phyloP scores from a whole-genome alignment of 192 early-diverging fungal genomes.

The Fimicolochytrium jonesii region DNA sequence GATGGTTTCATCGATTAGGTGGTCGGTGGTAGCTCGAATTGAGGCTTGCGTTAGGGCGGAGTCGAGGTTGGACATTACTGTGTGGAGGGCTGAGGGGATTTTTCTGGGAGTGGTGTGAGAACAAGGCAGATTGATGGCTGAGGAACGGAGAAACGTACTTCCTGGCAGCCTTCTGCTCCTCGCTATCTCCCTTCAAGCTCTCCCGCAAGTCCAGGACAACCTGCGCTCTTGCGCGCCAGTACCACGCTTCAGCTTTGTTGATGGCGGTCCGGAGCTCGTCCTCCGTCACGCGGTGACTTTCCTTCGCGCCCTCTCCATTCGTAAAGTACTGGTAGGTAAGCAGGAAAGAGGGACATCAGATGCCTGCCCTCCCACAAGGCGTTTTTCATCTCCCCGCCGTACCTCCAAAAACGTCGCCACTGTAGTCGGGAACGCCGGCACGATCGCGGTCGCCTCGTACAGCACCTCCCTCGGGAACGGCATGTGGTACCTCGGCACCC shows the following conservation, averaged over 20 bases:
- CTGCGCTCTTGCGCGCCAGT: conserved; percentile 58
- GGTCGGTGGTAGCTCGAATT: conserved; percentile 36
- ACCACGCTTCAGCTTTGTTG: conserved; percentile 56
- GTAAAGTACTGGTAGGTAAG: conserved; percentile 33
- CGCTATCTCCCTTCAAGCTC: conserved; percentile 18
- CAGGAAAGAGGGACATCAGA: too few relatives aligned
- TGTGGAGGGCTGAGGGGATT: conserved; percentile 42
- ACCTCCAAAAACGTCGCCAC: conserved; percentile 48
- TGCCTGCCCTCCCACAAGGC: too few relatives aligned
- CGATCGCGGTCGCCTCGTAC: conserved; percentile 51
- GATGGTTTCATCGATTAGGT: conserved; percentile 29
- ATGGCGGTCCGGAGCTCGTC: conserved; percentile 29
- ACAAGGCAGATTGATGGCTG: neutral
- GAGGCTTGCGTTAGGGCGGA: conserved; percentile 46
- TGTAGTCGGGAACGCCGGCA: conserved; percentile 52
- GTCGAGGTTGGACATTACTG: conserved; percentile 46
- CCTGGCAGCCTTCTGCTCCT: conserved; percentile 15
- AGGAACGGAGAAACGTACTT: neutral
- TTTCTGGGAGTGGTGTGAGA: conserved; percentile 14
- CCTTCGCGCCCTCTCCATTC: conserved; percentile 26
- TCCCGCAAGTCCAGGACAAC: conserved; percentile 49
- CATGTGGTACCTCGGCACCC: conserved; percentile 48
- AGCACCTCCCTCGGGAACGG: conserved; percentile 49
- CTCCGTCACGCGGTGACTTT: conserved; percentile 26
- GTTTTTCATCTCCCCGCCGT: too few relatives aligned